Evolutionary conservation across 2,329 filamentous ascomycete genomes (phyloP), one percentile per base, ranked within the genome.

Genomic region (Orbilia quercus): DNA sequence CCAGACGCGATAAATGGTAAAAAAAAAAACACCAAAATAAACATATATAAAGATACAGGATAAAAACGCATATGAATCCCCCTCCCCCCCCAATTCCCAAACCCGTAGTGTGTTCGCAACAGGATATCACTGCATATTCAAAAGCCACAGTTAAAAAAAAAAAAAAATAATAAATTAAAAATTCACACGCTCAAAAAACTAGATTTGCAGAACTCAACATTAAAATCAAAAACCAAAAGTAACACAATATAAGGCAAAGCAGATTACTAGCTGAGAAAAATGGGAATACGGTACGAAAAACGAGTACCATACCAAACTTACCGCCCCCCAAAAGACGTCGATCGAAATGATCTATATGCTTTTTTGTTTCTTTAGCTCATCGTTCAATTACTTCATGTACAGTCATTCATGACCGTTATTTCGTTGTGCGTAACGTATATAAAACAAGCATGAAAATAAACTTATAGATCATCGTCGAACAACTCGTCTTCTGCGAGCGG

Each of bases 311-410:
- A 22, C 51, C 42, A 50, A 5, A 55, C 55, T 70, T 69, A 69
- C 64, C 64, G 36, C 31, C 50, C 31, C 50, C 51, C 48, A 65
- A 20, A 57, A 65, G 45, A 67, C 44, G 63, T 34, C 50, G 63
- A 53, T 44, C 48, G 50, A n/a, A 58, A 71, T 70, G 66, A 71
- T 71, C 51, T 63, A 63, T 63, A 63, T 53, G 58, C 58, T 51
- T 47, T 55, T 54, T 25, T 60, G 23, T 53, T 48, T 36, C 42
- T 16, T n/a, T n/a, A 5, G 28, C 28, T 31, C 28, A 31, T 9
- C 28, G 28, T 9, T 9, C 28, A 31, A 31, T n/a, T n/a, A n/a
- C n/a, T n/a, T n/a, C n/a, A n/a, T n/a, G n/a, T n/a, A n/a, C n/a
- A n/a, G n/a, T 44, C 28, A 40, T 44, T 44, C 38, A 42, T 42